Evolutionary conservation across 306 rosid species (phyloP).

Genomic region (Dryas alaskensis): DNA sequence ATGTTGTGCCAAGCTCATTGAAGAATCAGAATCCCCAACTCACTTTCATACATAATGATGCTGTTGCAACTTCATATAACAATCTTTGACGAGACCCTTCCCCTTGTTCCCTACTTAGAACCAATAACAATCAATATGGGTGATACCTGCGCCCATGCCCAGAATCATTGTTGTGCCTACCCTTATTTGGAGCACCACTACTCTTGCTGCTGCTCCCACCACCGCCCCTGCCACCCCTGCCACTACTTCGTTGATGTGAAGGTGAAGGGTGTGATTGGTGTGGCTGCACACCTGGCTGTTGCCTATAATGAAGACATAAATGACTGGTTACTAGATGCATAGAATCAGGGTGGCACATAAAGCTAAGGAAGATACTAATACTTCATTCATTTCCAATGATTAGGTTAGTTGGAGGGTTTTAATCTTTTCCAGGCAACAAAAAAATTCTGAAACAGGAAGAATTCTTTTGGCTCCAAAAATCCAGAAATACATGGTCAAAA

Average conservation of each 20-base stretch:
- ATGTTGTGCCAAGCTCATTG: not conserved
- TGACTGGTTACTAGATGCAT: conserved; percentile 1
- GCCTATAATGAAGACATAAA: conserved; percentile 51
- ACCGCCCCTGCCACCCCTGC: conserved; percentile 33
- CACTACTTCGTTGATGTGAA: conserved; percentile 58
- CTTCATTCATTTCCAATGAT: no score
- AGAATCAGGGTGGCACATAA: conserved; percentile 6
- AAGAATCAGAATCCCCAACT: not conserved
- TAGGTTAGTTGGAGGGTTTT: no score
- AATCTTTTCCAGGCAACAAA: no score
- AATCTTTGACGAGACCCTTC: not conserved
- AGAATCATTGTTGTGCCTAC: conserved; percentile 55
- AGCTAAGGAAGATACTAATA: not conserved
- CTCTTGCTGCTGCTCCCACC: conserved; percentile 49
- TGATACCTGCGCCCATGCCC: conserved; percentile 82
- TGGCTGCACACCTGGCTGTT: conserved; percentile 67
- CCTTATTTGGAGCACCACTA: conserved; percentile 55
- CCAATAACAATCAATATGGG: conserved; percentile 55
- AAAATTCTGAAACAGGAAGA: no score
- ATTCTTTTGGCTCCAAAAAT: no score
- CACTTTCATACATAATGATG: not conserved
- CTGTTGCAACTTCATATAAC: not conserved
- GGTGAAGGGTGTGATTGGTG: conserved; percentile 48
- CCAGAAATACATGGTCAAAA: no score
- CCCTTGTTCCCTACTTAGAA: not conserved